These are phyloP conservation scores for Blastobotrys niveus DNA, from an alignment of 1,139 yeast genomes.

Conservation along the genomic window DNA sequence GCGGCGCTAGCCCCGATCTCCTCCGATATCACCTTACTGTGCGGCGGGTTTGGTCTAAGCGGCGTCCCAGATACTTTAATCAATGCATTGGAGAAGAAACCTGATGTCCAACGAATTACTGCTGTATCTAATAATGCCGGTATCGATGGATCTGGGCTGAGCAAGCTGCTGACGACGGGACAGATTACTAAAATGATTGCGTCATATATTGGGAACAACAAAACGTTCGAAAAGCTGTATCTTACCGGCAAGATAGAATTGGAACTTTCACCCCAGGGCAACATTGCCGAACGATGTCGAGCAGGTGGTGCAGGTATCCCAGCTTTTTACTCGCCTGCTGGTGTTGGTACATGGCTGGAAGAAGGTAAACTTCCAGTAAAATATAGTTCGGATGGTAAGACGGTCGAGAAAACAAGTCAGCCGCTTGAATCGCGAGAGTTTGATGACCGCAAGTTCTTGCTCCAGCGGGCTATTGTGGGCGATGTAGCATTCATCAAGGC, in stretches of 20 bases:
- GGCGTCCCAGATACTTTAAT: slow-evolving; percentile 46
- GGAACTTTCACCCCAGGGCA: slow-evolving; percentile 49
- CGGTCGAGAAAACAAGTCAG: slow-evolving; percentile 33
- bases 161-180: slow-evolving; percentile 39
- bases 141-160: slow-evolving; percentile 42
- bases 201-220: slow-evolving; percentile 45
- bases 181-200: slow-evolving; percentile 44
- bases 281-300: slow-evolving; percentile 45
- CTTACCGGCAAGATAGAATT: slow-evolving; percentile 43
- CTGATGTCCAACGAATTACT: slow-evolving; percentile 37
- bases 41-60: slow-evolving; percentile 48
- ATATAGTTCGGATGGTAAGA: slow-evolving; percentile 35
- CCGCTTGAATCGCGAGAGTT: slow-evolving; percentile 39
- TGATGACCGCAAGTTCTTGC: slow-evolving; percentile 36
- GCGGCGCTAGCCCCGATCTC: slow-evolving; percentile 2
- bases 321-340: slow-evolving; percentile 47
- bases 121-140: slow-evolving; percentile 50
- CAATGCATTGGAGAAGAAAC: slow-evolving; percentile 34
- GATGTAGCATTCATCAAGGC: slow-evolving; percentile 42
- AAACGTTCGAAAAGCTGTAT: slow-evolving; percentile 40
- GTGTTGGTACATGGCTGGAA: slow-evolving; percentile 46
- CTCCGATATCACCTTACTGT: slow-evolving; percentile 29
- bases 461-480: slow-evolving; percentile 40
- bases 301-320: slow-evolving; percentile 49
- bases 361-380: slow-evolving; percentile 45